Percentiles rank a stretch among this genome's conserved stretches.
phyloP scores from a whole-genome alignment of 345 rosid species.

The Melastoma malabathricum region DNA sequence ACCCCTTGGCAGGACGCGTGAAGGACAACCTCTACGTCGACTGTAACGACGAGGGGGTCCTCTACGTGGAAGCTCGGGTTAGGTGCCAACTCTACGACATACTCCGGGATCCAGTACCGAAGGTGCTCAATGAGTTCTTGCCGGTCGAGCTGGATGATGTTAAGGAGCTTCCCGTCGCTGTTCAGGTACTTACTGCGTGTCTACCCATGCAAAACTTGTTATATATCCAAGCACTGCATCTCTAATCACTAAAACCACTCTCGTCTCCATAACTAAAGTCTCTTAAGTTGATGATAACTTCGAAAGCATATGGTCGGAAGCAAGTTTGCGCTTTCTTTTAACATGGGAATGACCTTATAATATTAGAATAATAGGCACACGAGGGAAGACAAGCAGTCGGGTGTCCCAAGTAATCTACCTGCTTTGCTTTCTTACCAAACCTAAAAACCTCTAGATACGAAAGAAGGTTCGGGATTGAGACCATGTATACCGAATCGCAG shows the following conservation, averaged over 20 bases:
- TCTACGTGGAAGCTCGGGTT: constrained; percentile 18
- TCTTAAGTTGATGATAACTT: no score
- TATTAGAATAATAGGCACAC: no score
- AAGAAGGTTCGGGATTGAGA: no score
- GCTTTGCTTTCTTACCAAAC: no score
- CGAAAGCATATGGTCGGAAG: no score
- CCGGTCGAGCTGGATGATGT: constrained; percentile 11
- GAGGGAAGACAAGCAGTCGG: no score
- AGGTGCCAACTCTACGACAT: constrained; percentile 9
- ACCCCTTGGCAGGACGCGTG: constrained; percentile 25
- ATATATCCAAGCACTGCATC: not conserved
- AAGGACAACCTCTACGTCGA: constrained; percentile 15
- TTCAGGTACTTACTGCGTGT: constrained; percentile 4
- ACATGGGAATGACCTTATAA: no score
- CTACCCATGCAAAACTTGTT: not conserved
- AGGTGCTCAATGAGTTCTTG: constrained; percentile 9
- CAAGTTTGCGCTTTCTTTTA: no score
- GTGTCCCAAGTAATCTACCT: no score
- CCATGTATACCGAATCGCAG: no score
- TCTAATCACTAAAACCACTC: not conserved
- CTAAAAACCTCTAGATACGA: no score
- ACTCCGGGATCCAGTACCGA: constrained; percentile 9
- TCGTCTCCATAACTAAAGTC: not conserved
- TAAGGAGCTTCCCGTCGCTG: constrained; percentile 5
- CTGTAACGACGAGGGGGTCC: constrained; percentile 21